Evolutionary conservation across 345 rosid species (phyloP), one percentile per base, ranked within the genome.

Genomic region (Leavenworthia alabamica): DNA sequence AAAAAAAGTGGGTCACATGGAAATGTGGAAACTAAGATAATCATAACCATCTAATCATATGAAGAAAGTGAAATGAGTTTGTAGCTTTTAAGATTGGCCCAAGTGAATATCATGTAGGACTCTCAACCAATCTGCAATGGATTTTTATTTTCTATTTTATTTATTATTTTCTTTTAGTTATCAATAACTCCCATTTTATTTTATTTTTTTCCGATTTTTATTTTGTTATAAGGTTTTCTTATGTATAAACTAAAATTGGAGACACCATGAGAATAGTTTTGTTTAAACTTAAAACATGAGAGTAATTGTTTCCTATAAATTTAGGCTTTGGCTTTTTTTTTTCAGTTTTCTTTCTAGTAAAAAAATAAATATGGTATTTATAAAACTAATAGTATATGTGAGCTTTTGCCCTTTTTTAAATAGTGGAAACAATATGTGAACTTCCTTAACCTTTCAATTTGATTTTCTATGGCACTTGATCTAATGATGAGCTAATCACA

Each of bases 21-120:
- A 65, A 72, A 64, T 64, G 71, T 64, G 75, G 50, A 64, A 72
- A 58, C 58, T 72, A 62, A 64, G 75, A 64, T 64, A 55, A 72
- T 65, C 75, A 72, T 72, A 50, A 72, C 75, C 75, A 56, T 50
- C 71, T 64, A 72, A 72, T 72, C 67, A 72, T 72, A 44, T 68
- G 73, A 50, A 23, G 27, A 64, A 71, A 71, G 75, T 57, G 66
- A 56, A 63, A 62, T 64, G 56, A 58, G 61, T 65, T 48, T 31
- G 47, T 50, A 2, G 29, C 71, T 64, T 71, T 56, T 71, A 36
- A 54, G 49, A 42, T 58, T 58, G 62, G 66, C 66, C 71, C 71
- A 33, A 43, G 61, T 64, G 60, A 72, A 64, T n/a, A n/a, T 72
- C 67, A 72, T 65, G 53, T 42, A 63, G 45, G 59, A 56, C 36